Conservation (phyloP, 495 filamentous ascomycete species). For the Neurospora discreta region DNA sequence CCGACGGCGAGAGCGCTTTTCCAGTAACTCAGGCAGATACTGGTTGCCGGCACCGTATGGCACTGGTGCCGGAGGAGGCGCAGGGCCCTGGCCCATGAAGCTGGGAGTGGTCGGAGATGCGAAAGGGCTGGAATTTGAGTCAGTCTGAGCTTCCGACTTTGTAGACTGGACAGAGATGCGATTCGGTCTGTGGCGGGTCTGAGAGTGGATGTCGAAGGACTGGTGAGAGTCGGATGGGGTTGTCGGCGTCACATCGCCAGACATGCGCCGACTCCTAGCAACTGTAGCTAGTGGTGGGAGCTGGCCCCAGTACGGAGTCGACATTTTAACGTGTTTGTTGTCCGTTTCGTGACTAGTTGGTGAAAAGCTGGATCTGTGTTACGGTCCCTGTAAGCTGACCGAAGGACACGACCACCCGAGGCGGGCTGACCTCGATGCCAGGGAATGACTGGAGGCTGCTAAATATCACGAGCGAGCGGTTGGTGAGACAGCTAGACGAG, state of each 20-base stretch:
- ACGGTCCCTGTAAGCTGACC: background rate
- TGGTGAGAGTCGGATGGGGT: constrained; percentile 20
- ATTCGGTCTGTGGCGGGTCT: constrained; percentile 24
- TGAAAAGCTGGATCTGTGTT: background rate
- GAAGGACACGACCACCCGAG: background rate
- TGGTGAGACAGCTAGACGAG: background rate
- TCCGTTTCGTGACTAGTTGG: constrained; percentile 10
- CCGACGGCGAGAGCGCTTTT: constrained; percentile 25
- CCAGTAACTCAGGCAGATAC: constrained; percentile 31
- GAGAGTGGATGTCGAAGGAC: constrained; percentile 30
- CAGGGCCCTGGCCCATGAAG: constrained; percentile 34
- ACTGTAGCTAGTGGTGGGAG: constrained; percentile 20
- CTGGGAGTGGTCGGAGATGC: constrained; percentile 38
- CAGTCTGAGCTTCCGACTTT: constrained; percentile 35
- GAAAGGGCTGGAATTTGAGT: constrained; percentile 41
- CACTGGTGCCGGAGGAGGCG: constrained; percentile 39
- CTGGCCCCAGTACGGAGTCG: constrained; percentile 33
- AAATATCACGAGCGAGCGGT: background rate
- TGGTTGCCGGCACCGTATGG: constrained; percentile 30
- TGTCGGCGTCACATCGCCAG: constrained; percentile 25
- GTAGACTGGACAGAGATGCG: constrained; percentile 33
- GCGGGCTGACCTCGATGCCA: background rate
- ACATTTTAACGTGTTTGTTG: constrained; percentile 22
- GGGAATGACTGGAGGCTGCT: constrained; percentile 1
- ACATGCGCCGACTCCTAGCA: constrained; percentile 28